phyloP scores from a whole-genome alignment of 2,329 filamentous ascomycete species.

The Clonostachys rosea region DNA sequence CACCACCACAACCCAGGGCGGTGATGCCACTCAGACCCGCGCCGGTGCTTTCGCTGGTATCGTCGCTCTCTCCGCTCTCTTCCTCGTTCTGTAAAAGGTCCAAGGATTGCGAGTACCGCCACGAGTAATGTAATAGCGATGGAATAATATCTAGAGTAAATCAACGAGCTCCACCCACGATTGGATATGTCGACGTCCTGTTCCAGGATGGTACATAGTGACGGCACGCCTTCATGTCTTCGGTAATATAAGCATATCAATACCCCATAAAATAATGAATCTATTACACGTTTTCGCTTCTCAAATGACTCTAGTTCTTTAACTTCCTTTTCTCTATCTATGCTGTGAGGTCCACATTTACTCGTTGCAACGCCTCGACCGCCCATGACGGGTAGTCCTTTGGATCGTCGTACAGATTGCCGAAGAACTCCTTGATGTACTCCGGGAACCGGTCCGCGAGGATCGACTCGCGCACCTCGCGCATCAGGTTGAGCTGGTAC shows the following conservation, averaged over 20 bases:
- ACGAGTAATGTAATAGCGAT: too few relatives aligned
- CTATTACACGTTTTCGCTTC: conserved; percentile 6
- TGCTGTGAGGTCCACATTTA: conserved; percentile 63
- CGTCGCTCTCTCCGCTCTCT: conserved; percentile 11
- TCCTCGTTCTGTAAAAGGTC: conserved; percentile 12
- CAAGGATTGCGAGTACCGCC: too few relatives aligned
- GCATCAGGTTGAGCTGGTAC: conserved; percentile 85
- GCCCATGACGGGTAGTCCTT: conserved; percentile 80
- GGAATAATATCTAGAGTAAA: too few relatives aligned
- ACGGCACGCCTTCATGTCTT: background rate
- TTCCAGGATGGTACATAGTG: too few relatives aligned
- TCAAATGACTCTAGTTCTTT: background rate
- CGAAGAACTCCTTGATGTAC: conserved; percentile 78
- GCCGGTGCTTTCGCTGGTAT: conserved; percentile 12
- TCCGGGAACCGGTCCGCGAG: conserved; percentile 75
- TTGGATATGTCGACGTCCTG: too few relatives aligned
- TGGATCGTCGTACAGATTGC: conserved; percentile 56
- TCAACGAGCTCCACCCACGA: too few relatives aligned
- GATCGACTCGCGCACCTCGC: conserved; percentile 68
- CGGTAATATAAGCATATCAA: background rate
- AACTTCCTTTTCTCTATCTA: conserved; percentile 2
- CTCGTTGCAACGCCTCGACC: conserved; percentile 68
- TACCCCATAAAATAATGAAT: conserved; percentile 4
- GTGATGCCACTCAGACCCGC: conserved; percentile 3
- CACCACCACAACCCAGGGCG: background rate